Conservation (phyloP, 805 yeast species). For the Cyberlindnera xishuangbannaensis region DNA sequence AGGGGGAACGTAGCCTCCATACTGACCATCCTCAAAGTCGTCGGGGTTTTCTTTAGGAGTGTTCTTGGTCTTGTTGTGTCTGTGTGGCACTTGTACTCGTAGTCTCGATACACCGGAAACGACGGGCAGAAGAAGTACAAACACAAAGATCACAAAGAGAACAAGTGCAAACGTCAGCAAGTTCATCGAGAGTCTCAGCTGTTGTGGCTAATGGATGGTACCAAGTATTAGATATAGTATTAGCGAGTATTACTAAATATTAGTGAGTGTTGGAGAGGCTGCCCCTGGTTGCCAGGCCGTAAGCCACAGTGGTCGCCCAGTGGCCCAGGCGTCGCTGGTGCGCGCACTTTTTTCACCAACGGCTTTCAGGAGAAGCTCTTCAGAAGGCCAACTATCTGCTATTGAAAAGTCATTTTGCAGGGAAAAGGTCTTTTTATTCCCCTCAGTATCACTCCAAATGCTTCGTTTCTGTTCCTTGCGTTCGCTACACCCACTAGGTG, state of each 20-base stretch:
- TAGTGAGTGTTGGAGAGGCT: too few relatives aligned
- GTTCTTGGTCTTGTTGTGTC: constrained; percentile 11
- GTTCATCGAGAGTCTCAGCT: constrained; percentile 1
- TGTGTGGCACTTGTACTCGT: constrained; percentile 24
- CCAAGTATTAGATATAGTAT: too few relatives aligned
- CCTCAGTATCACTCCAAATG: not conserved
- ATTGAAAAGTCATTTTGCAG: too few relatives aligned
- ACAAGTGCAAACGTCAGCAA: constrained; percentile 27
- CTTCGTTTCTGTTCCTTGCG: not conserved
- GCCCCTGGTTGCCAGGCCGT: too few relatives aligned
- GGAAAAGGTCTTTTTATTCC: not conserved
- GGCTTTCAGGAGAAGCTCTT: too few relatives aligned
- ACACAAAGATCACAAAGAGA: constrained; percentile 37
- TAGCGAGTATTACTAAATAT: too few relatives aligned
- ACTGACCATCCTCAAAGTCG: too few relatives aligned
- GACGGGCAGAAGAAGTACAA: constrained; percentile 33
- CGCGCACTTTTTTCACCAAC: too few relatives aligned
- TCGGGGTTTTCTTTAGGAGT: constrained; percentile 1
- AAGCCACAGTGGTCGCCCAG: too few relatives aligned
- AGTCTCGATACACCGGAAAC: constrained; percentile 44
- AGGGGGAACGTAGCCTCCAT: too few relatives aligned
- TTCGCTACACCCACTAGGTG: not conserved
- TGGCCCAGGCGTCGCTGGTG: too few relatives aligned
- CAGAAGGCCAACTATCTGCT: too few relatives aligned
- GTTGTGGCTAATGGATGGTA: not conserved